Base-by-base conservation (phyloP, 139 green algal species). In the Coccomyxa sp. region DNA sequence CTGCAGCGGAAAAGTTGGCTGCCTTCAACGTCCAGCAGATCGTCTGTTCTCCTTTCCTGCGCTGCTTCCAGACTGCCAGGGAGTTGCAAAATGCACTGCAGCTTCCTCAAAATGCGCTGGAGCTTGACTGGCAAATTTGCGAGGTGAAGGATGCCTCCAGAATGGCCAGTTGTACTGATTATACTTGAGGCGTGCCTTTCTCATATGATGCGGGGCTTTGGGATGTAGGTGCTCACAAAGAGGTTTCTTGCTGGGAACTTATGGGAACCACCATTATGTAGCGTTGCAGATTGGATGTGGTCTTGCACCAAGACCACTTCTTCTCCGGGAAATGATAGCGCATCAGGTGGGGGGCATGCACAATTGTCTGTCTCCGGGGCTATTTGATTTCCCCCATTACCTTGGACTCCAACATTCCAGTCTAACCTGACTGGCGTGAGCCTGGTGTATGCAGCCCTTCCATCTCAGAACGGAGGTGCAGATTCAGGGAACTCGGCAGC, bases 1-100 rank as follows among this genome's bases (percentile, higher is more conserved):
- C 57, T 21, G 74, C n/a, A 13, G 27, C 17, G 0, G 32, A 59
- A 13, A 18, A 79, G 1, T 51, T 86, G n/a, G 27, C 18, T 32
- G 12, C 23, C 0, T 79, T 83, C 38, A 31, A 66, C 0, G 31
- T 86, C 12, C 10, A n/a, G 3, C 27, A 58, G 0, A n/a, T 86
- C 7, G 66, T 86, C 18, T 21, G 66, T 10, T 86, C 82, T n/a
- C 82, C 82, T 7, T 86, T 86, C 38, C 38, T 60, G 27, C 82
- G 82, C 1, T 86, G 82, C 57, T 25, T 86, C 14, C 21, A 86
- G 28, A 86, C 82, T 1, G 77, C 78, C 14, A 45, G 25, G 28
- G 14, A n/a, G 32, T 23, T 80, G 15, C 11, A 45, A 51, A 27
- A 60, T 25, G 23, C 45, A 0, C 51, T 82, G 63, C 23, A 32